Percentiles rank a stretch among this genome's conserved stretches.
Conservation (phyloP, 1,139 yeast genomes). For the Hyphopichia fennica region DNA sequence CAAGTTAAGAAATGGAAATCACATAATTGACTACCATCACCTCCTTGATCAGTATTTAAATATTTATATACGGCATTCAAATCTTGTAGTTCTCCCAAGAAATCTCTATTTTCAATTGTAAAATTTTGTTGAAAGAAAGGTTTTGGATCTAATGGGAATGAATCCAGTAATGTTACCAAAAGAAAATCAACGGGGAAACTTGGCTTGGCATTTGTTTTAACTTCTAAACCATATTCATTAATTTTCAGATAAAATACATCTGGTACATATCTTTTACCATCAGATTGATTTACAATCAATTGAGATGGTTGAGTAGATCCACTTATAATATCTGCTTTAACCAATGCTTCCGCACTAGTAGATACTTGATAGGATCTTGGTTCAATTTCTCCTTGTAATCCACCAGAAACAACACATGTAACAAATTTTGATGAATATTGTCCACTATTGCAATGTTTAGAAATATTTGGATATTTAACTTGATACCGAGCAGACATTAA, state of each 20-base stretch:
- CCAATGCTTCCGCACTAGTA: slow-evolving; percentile 82
- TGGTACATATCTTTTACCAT: slow-evolving; percentile 80
- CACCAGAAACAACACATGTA: slow-evolving; percentile 91
- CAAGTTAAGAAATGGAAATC: slow-evolving; percentile 77
- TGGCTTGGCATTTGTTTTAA: slow-evolving; percentile 89
- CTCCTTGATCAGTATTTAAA: slow-evolving; percentile 43
- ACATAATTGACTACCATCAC: slow-evolving; percentile 42
- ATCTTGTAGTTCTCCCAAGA: slow-evolving; percentile 73
- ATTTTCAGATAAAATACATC: slow-evolving; percentile 83
- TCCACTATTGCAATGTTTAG: slow-evolving; percentile 68
- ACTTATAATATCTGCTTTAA: slow-evolving; percentile 78
- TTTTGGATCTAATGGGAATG: slow-evolving; percentile 72
- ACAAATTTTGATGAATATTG: slow-evolving; percentile 84
- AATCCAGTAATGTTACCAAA: slow-evolving; percentile 86
- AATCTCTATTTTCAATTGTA: slow-evolving; percentile 77
- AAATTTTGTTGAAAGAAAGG: slow-evolving; percentile 53
- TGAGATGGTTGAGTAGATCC: slow-evolving; percentile 92
- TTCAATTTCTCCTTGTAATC: slow-evolving; percentile 82
- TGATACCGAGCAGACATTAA: slow-evolving; percentile 86
- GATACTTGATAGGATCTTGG: slow-evolving; percentile 90
- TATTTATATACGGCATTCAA: slow-evolving; percentile 42
- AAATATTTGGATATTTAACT: slow-evolving; percentile 58
- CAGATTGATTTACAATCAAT: slow-evolving; percentile 75
- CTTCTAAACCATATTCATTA: slow-evolving; percentile 87
- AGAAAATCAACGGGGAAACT: slow-evolving; percentile 94